A percentile compares a stretch with the other conserved stretches of the same genome.
phyloP scores from a whole-genome alignment of 345 rosid species.

The Citrus sp. region DNA sequence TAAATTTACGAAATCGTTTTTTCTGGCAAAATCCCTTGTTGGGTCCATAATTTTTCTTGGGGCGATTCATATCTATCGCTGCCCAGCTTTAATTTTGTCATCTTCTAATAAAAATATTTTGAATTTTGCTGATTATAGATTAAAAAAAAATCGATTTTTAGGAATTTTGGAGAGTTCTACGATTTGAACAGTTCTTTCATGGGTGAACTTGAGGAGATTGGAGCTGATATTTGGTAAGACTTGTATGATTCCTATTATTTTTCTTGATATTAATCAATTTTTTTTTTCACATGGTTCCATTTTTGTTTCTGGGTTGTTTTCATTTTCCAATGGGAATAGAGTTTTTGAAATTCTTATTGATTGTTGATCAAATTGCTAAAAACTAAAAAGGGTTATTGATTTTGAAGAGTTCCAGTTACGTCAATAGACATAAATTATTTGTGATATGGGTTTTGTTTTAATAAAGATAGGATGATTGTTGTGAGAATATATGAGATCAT shows the following conservation, averaged over 20 bases:
- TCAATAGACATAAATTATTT: neutral
- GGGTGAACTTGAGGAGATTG: conserved; percentile 54
- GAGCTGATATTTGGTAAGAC: conserved; percentile 45
- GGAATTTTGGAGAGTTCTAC: conserved; percentile 7
- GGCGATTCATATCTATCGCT: neutral
- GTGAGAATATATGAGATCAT: neutral
- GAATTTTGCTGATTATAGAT: neutral
- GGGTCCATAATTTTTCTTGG: neutral
- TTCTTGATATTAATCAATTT: neutral
- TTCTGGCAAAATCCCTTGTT: neutral
- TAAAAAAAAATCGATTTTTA: neutral
- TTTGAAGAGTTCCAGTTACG: neutral
- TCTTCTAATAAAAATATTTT: too few relatives aligned
- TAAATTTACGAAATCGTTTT: neutral
- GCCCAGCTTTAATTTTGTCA: neutral
- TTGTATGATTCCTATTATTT: neutral
- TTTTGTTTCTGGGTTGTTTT: neutral
- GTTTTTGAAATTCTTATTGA: neutral
- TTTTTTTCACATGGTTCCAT: neutral
- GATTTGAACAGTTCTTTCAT: conserved; percentile 11
- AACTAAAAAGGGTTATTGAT: neutral
- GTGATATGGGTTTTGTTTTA: conserved; percentile 3
- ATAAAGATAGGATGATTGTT: neutral
- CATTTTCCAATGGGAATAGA: neutral
- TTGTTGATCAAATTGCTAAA: neutral